phyloP scores from a whole-genome alignment of 352 stramenopile species.

The Phytophthora sp. region DNA sequence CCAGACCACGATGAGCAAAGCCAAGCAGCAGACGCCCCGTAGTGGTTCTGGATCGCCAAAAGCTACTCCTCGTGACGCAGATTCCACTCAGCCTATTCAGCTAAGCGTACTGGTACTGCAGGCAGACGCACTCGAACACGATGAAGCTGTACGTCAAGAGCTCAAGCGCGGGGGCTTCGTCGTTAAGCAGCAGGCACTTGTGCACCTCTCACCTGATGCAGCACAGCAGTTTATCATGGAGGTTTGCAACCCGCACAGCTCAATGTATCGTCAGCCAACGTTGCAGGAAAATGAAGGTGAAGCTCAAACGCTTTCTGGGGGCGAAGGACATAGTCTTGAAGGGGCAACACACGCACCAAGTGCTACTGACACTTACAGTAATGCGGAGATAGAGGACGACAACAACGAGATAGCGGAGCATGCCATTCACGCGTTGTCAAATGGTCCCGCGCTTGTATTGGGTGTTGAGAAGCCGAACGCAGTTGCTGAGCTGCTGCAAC shows the following conservation, averaged over 20 bases:
- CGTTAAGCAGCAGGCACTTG: slow-evolving; percentile 52
- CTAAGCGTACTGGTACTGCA: slow-evolving; percentile 64
- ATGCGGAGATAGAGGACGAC: neutral
- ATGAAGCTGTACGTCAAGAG: slow-evolving; percentile 58
- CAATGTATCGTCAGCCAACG: slow-evolving; percentile 17
- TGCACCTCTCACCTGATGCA: slow-evolving; percentile 44
- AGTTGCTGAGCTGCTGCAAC: slow-evolving; percentile 56
- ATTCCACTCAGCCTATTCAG: slow-evolving; percentile 22
- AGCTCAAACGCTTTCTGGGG: neutral
- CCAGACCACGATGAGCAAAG: slow-evolving; percentile 22
- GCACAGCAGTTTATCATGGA: slow-evolving; percentile 47
- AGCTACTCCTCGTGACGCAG: slow-evolving; percentile 21
- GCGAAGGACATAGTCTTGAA: neutral
- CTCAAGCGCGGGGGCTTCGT: slow-evolving; percentile 51
- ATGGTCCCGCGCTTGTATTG: slow-evolving; percentile 53
- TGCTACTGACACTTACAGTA: neutral
- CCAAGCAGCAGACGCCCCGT: slow-evolving; percentile 24
- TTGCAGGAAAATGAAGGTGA: slow-evolving; percentile 6
- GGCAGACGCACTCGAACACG: slow-evolving; percentile 53
- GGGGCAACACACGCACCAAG: neutral
- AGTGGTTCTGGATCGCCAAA: slow-evolving; percentile 15
- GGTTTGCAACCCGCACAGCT: slow-evolving; percentile 42
- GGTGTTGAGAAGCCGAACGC: slow-evolving; percentile 50
- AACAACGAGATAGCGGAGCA: slow-evolving; percentile 30
- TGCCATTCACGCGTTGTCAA: slow-evolving; percentile 29